Percentiles rank a stretch among this genome's conserved stretches.
Evolutionary conservation across 1,139 yeast species (phyloP).

Genomic region (Torulaspora globosa): DNA sequence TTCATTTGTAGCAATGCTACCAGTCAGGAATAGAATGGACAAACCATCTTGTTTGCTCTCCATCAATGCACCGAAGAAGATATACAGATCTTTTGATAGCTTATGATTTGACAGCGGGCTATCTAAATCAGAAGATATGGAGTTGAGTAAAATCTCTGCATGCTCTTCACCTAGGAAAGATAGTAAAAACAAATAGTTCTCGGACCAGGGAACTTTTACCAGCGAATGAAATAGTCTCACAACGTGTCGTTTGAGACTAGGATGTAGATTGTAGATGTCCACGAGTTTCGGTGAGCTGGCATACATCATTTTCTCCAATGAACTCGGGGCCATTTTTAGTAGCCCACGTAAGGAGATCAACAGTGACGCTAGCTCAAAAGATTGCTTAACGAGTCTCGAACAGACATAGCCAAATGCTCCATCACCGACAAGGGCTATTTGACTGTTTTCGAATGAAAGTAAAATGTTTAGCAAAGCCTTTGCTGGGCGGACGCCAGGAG

Average conservation of each 20-base stretch:
- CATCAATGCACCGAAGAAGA: constrained; percentile 72
- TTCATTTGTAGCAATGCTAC: constrained; percentile 45
- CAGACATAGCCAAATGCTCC: constrained; percentile 22
- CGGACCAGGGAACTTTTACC: constrained; percentile 58
- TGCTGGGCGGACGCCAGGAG: constrained; percentile 52
- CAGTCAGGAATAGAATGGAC: constrained; percentile 71
- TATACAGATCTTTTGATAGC: constrained; percentile 57
- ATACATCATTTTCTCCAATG: constrained; percentile 61
- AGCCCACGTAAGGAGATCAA: constrained; percentile 55
- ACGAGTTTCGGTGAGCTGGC: constrained; percentile 55
- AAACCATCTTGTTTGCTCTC: constrained; percentile 83
- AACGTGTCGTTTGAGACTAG: constrained; percentile 48
- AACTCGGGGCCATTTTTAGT: constrained; percentile 50
- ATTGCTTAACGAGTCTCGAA: constrained; percentile 35
- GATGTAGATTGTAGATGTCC: constrained; percentile 51
- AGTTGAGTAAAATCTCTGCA: constrained; percentile 56
- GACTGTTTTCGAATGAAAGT: constrained; percentile 39
- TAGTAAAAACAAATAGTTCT: constrained; percentile 66
- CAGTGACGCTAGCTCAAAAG: constrained; percentile 42
- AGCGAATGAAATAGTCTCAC: constrained; percentile 58
- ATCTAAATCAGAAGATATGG: constrained; percentile 57
- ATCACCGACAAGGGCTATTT: constrained; percentile 21
- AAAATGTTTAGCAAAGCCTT: constrained; percentile 42
- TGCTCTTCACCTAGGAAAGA: constrained; percentile 70
- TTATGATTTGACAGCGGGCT: constrained; percentile 55